Evolutionary conservation across 768 basidiomycete genomes (phyloP), one percentile per base, ranked within the genome.

Genomic region (Rhodotorula babjevae): DNA sequence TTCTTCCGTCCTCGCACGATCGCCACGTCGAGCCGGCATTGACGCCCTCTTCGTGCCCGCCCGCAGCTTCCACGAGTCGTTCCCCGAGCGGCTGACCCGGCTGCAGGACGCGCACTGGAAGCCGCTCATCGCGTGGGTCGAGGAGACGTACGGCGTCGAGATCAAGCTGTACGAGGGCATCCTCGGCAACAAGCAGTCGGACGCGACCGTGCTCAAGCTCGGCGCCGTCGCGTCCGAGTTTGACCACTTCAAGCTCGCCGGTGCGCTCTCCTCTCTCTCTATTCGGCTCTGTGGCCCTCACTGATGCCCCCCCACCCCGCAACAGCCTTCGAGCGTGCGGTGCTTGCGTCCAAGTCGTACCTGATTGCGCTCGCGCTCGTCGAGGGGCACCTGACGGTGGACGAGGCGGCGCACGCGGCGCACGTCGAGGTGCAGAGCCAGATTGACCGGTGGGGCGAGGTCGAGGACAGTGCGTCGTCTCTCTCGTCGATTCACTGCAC

Each of bases 371-470:
- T 99, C 49, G 93, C 91, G 16, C 84, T 99, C 46, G 87, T 93
- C 46, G 87, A 87, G 77, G 88, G 87, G 47, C 86, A 85, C 68
- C 80, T 97, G 55, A 87, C 87, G 8, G 91, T 87, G 2, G 91
- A 99, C 77, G 84, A 92, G 79, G 94, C 95, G 16, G 87, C 93
- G 4, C 81, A 87, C 62, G 92, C 91, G 0, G 86, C 92, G 14
- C 89, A 90, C 64, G 94, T 95, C 15, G 96, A 99, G 82, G 95
- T 99, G 0, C 85, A 88, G 73, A 94, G 92, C 80, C 95, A 98
- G 82, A 97, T 97, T 71, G 87, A 94, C 81, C 85, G 88, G 61
- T 99, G 96, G 96, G 96, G 96, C n/a, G 95, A 98, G 82, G 96
- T 99, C 0, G 96, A 98, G 84, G 96, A 98, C 80, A 92, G 95